Conservation (phyloP, 441 rosid genomes). For the Brassica balearica region DNA sequence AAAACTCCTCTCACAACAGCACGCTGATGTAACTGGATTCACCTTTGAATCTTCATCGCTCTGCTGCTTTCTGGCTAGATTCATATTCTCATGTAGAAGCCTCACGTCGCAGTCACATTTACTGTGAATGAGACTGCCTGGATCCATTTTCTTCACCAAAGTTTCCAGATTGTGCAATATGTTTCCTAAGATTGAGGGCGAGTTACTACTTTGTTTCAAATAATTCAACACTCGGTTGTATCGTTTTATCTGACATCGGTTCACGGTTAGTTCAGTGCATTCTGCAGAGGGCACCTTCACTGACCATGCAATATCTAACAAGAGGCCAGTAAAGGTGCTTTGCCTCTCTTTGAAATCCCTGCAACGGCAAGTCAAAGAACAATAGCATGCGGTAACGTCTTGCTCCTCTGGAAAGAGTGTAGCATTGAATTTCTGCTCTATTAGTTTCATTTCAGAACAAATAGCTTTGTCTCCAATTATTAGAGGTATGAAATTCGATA, state of each 20-base stretch:
- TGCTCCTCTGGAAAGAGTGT: slow-evolving; percentile 47
- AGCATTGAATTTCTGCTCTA: slow-evolving; percentile 64
- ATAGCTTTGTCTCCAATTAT: slow-evolving; percentile 72
- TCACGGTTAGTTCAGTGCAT: slow-evolving; percentile 47
- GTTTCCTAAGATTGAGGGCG: slow-evolving; percentile 62
- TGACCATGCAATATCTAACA: slow-evolving; percentile 88
- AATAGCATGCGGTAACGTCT: slow-evolving; percentile 33
- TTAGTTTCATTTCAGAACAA: slow-evolving; percentile 73
- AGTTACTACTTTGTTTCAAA: slow-evolving; percentile 57
- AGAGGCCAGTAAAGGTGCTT: slow-evolving; percentile 60
- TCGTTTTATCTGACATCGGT: slow-evolving; percentile 74
- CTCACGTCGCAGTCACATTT: slow-evolving; percentile 50
- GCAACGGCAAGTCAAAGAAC: slow-evolving; percentile 48
- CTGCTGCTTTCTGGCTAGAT: slow-evolving; percentile 53
- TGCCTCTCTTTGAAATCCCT: slow-evolving; percentile 54
- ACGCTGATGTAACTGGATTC: slow-evolving; percentile 43
- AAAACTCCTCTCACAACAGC: slow-evolving; percentile 48
- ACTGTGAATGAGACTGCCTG: slow-evolving; percentile 42
- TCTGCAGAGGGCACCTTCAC: slow-evolving; percentile 70
- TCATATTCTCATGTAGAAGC: slow-evolving; percentile 54
- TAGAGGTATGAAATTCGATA: slow-evolving; percentile 91
- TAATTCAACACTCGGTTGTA: slow-evolving; percentile 61
- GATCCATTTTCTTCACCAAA: slow-evolving; percentile 48
- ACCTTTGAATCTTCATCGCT: slow-evolving; percentile 30
- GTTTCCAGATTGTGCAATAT: slow-evolving; percentile 60